Evolutionary conservation across 1,139 yeast genomes (phyloP).

Genomic region (Suhomyces wounanorum): DNA sequence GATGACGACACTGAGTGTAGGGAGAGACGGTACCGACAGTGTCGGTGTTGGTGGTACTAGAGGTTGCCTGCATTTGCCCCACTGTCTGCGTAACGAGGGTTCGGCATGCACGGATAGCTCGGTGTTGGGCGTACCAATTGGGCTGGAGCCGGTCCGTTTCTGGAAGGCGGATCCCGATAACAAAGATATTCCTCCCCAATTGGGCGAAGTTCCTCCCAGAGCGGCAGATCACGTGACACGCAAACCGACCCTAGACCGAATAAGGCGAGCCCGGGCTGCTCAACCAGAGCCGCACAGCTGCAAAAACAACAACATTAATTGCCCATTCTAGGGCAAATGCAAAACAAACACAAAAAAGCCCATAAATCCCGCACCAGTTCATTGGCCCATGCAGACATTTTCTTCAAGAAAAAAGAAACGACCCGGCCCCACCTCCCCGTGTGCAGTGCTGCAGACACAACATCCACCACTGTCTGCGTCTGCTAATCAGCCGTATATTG

Average conservation of each 20-base stretch:
- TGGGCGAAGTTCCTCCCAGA: neutral
- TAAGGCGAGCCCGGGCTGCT: slow-evolving; percentile 1
- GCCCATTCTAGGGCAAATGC: slow-evolving; percentile 1
- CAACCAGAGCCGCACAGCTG: neutral
- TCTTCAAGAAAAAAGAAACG: neutral
- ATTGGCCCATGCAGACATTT: slow-evolving; percentile 6
- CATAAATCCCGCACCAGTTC: slow-evolving; percentile 10
- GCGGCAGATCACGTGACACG: neutral
- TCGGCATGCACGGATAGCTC: neutral
- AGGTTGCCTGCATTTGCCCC: neutral
- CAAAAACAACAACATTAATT: slow-evolving; percentile 5
- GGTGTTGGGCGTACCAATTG: neutral
- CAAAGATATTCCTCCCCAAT: neutral
- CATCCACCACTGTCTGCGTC: slow-evolving; percentile 1
- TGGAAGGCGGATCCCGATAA: slow-evolving; percentile 9
- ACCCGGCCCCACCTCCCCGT: slow-evolving; percentile 1
- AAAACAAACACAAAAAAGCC: slow-evolving; percentile 7
- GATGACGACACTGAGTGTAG: neutral
- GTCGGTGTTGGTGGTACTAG: neutral
- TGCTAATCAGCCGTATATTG: slow-evolving; percentile 13
- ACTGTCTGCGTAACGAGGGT: neutral
- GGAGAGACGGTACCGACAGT: neutral
- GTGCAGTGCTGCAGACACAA: slow-evolving; percentile 9
- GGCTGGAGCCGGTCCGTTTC: slow-evolving; percentile 1
- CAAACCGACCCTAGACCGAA: neutral